Percentiles rank a stretch among this genome's conserved stretches.
Evolutionary conservation across 2,329 filamentous ascomycete genomes (phyloP).

Genomic region (Penicillium janthinellum): DNA sequence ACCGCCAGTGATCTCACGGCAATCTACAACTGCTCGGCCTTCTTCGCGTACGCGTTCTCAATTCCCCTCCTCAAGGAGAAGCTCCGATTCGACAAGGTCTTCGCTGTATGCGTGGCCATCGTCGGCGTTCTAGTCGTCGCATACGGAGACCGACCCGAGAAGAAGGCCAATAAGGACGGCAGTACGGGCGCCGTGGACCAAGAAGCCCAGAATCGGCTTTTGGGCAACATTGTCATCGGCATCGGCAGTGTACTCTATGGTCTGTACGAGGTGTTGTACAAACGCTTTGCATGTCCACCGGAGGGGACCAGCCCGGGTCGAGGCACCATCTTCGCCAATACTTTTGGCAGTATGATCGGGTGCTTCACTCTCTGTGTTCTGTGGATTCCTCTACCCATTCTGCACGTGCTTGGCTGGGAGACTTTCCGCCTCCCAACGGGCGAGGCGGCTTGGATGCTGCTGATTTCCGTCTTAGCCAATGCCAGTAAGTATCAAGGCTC

Average conservation of each 20-base stretch:
- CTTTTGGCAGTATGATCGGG: slow-evolving; percentile 85
- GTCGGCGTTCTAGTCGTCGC: slow-evolving; percentile 90
- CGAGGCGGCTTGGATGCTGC: slow-evolving; percentile 75
- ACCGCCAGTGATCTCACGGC: slow-evolving; percentile 92
- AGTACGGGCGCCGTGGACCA: slow-evolving; percentile 31
- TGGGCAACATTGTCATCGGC: slow-evolving; percentile 92
- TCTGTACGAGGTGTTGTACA: slow-evolving; percentile 96
- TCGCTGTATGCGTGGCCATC: slow-evolving; percentile 86
- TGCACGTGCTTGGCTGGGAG: slow-evolving; percentile 79
- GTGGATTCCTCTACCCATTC: slow-evolving; percentile 86
- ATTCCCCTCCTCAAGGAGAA: slow-evolving; percentile 87
- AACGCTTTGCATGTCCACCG: slow-evolving; percentile 87
- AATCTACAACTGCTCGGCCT: slow-evolving; percentile 98
- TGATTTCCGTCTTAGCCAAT: slow-evolving; percentile 81
- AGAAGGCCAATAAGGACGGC: slow-evolving; percentile 48
- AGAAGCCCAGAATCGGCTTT: slow-evolving; percentile 66
- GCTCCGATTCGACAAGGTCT: slow-evolving; percentile 77
- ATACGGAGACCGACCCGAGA: slow-evolving; percentile 74
- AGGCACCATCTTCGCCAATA: slow-evolving; percentile 95
- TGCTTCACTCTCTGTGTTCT: slow-evolving; percentile 81
- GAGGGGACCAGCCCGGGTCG: slow-evolving; percentile 81
- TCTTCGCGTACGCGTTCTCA: slow-evolving; percentile 97
- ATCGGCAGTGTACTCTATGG: slow-evolving; percentile 90
- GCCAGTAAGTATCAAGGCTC: slow-evolving; percentile 58
- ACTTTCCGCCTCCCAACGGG: slow-evolving; percentile 79